Evolutionary conservation across 2,329 filamentous ascomycete genomes (phyloP).

Genomic region (Stemphylium lycopersici): DNA sequence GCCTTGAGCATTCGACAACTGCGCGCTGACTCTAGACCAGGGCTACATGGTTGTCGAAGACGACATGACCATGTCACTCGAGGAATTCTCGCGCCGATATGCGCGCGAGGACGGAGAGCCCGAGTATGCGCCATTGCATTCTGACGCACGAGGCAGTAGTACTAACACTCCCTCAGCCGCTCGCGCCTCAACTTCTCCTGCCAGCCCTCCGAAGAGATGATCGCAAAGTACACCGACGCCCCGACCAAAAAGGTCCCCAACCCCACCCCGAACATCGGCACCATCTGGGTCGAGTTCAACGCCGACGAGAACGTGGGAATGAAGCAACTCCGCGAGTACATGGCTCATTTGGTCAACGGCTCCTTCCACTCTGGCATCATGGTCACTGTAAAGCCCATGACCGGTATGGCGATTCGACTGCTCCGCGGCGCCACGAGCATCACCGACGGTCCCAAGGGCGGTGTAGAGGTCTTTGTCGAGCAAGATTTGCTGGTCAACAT

Average conservation of each 20-base stretch:
- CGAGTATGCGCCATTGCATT: conserved; percentile 63
- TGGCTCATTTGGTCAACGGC: conserved; percentile 77
- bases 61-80: conserved; percentile 83
- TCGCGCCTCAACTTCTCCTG: conserved; percentile 86
- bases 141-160: conserved; percentile 1
- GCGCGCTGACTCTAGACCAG: conserved; percentile 55
- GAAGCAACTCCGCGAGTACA: conserved; percentile 89
- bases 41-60: conserved; percentile 92
- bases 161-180: conserved; percentile 63
- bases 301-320: conserved; percentile 81
- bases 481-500: conserved; percentile 97
- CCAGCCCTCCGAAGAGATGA: conserved; percentile 82
- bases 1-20: conserved; percentile 15
- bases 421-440: conserved; percentile 39
- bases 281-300: conserved; percentile 93
- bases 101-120: conserved; percentile 74
- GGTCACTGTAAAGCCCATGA: conserved; percentile 81
- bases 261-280: conserved; percentile 77
- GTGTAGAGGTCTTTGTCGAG: conserved; percentile 95
- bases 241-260: conserved; percentile 72
- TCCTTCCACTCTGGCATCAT: conserved; percentile 91
- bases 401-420: conserved; percentile 68
- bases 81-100: conserved; percentile 78
- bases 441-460: conserved; percentile 69
- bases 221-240: conserved; percentile 78